Evolutionary conservation across 225 moss, liverwort and hornwort species (phyloP).

Genomic region (Climacium dendroides): DNA sequence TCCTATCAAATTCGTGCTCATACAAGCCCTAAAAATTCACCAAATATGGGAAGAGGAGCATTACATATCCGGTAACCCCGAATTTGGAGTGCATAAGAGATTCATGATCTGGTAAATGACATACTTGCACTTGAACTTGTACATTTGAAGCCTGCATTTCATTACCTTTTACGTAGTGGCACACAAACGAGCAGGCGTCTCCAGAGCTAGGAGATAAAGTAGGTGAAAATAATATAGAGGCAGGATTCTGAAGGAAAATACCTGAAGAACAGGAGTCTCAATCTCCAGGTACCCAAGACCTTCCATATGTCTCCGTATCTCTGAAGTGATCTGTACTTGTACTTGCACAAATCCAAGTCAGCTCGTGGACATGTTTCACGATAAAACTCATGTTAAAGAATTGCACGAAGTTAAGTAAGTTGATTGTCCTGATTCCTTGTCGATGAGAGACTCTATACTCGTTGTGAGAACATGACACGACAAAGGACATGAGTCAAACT

Average conservation of each 20-base stretch:
- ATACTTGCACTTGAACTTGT: background rate
- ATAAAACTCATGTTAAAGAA: too few species aligned
- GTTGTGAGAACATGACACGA: background rate
- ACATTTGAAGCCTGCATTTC: background rate
- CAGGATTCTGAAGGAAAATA: background rate
- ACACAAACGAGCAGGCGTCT: background rate
- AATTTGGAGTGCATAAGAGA: background rate
- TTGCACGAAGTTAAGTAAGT: background rate
- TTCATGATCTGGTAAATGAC: background rate
- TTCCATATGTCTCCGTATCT: slow-evolving; percentile 94
- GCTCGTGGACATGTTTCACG: too few species aligned
- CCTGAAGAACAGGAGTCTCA: slow-evolving; percentile 99
- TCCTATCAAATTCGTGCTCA: background rate
- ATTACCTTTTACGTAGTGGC: background rate
- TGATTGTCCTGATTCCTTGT: background rate
- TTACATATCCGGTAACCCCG: background rate
- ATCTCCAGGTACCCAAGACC: slow-evolving; percentile 80
- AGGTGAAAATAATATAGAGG: background rate
- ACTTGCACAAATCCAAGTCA: too few species aligned
- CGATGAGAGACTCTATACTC: background rate
- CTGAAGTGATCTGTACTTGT: slow-evolving; percentile 77
- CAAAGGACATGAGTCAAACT: background rate
- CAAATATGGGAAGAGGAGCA: background rate
- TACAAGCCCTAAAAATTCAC: background rate
- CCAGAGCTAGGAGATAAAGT: background rate